Evolutionary conservation across 257 asterid species (phyloP), one percentile per base, ranked within the genome.

Genomic region (Penstemon barbatus): DNA sequence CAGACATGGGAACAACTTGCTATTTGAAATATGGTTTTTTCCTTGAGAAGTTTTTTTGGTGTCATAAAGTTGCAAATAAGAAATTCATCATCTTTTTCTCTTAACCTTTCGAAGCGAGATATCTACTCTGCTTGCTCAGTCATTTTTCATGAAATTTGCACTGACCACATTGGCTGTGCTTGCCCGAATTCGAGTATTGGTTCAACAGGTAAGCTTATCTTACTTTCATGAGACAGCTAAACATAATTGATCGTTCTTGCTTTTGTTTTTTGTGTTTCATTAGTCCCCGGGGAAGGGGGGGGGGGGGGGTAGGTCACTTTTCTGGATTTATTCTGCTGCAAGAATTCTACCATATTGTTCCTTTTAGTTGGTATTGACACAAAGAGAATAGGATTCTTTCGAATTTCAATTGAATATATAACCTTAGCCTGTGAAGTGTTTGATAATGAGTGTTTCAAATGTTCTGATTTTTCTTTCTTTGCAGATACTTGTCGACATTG

Each of bases 131-230:
- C 92, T 94, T 51, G 99, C 97, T 41, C 95, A 75, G 65, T 87
- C 97, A 36, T 91, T 91, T 80, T 94, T 94, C 84, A 79, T 82
- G 91, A 91, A 91, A 73, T 87, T 91, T 74, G 89, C 97, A 10
- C 76, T 94, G 52, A 83, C 93, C 8, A 60, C 75, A 57, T 73
- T 94, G 86, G 88, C 99, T 12, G 77, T 91, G 83, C 90, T 94
- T 63, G 91, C 95, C 61, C 92, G 99, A 41, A 71, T 89, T 42
- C 86, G 99, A 67, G 97, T 91, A 65, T 80, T 91, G 72, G 79
- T 86, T 83, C 99, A 94, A 75, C 97, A 94, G 68, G 98, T 89
- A 84, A 84, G 87, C 49, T 54, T 68, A 48, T 57, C 41, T 19
- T 25, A 18, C 67, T 56, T 56, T 51, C 39, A 6, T 52, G 58